A percentile compares a stretch with the other conserved stretches of the same genome.
phyloP scores from a whole-genome alignment of 1,284 basidiomycete species.

The Gymnopus androsaceus region DNA sequence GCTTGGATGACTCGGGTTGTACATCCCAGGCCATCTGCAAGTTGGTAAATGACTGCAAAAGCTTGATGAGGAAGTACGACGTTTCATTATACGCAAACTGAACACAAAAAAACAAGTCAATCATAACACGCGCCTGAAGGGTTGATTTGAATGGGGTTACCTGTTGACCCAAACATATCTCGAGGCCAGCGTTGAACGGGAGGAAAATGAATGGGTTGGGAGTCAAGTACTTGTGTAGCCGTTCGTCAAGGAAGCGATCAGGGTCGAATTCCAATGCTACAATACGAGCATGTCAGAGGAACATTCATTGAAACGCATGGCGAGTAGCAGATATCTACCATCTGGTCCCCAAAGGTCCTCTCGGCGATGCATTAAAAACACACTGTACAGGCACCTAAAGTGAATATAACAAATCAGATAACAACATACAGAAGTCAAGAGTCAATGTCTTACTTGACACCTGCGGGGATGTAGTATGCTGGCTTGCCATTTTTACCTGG shows the following conservation, averaged over 20 bases:
- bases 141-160: conserved; percentile 24
- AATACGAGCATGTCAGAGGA: neutral
- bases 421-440: too few relatives aligned
- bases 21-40: conserved; percentile 46
- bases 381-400: conserved; percentile 29
- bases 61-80: conserved; percentile 41
- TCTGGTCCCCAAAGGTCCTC: conserved; percentile 49
- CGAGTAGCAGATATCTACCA: conserved; percentile 24
- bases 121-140: neutral
- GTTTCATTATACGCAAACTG: conserved; percentile 44
- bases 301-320: neutral
- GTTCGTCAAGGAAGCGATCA: conserved; percentile 57
- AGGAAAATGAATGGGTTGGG: conserved; percentile 62
- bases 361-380: conserved; percentile 41
- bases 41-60: conserved; percentile 47
- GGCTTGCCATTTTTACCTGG: conserved; percentile 24
- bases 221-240: conserved; percentile 49
- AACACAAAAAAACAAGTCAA: neutral
- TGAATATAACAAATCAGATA: neutral
- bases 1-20: conserved; percentile 36
- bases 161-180: conserved; percentile 64
- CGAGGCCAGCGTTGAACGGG: conserved; percentile 60
- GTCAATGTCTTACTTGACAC: conserved; percentile 29
- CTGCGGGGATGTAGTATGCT: conserved; percentile 30
- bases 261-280: conserved; percentile 57